Base-by-base conservation (phyloP, 148 eudicot species). In the Agrostemma githago region DNA sequence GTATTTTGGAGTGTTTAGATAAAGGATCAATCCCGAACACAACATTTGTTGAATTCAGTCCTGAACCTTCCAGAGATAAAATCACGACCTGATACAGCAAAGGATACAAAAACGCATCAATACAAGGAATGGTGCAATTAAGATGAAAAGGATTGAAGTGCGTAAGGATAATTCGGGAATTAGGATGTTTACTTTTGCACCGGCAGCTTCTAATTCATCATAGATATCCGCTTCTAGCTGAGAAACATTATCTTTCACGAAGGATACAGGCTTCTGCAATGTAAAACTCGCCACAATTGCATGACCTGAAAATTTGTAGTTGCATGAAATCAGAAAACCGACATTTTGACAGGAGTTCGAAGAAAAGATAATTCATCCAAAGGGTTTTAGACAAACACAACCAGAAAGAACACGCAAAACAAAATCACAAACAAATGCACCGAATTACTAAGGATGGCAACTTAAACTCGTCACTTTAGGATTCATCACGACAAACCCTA, bases 211-310 rank as follows among this genome's bases (percentile, higher is more conserved):
- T 68, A 95, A 76, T 79, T 88, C 96, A 40, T 84, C 83, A 64
- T 86, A 92, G 77, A 95, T 86, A 83, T 89, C 92, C 66, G 77
- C 77, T 88, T 74, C 84, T 61, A 95, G 97, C 67, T 75, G 89
- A 66, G 68, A 58, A 43, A 74, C 74, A 75, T 87, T 82, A 76
- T 87, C 93, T 75, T 88, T 56, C 81, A 95, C 81, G 48, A 78
- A 79, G 34, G 93, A 86, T 68, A 76, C 77, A 39, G 97, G 86
- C 83, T 86, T 90, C 56, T 71, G 72, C 79, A 95, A 80, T 88
- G 72, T 80, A 76, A 95, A 95, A 68, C 87, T 82, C 65, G 96
- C 98, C 46, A 95, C 97, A 66, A 95, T 87, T 62, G 82, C 83
- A 79, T 90, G 89, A 77, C 88, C 98, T 95, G 79, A 76, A 76